phyloP scores from a whole-genome alignment of 163 green algal species.

The Scenedesmus sp. region DNA sequence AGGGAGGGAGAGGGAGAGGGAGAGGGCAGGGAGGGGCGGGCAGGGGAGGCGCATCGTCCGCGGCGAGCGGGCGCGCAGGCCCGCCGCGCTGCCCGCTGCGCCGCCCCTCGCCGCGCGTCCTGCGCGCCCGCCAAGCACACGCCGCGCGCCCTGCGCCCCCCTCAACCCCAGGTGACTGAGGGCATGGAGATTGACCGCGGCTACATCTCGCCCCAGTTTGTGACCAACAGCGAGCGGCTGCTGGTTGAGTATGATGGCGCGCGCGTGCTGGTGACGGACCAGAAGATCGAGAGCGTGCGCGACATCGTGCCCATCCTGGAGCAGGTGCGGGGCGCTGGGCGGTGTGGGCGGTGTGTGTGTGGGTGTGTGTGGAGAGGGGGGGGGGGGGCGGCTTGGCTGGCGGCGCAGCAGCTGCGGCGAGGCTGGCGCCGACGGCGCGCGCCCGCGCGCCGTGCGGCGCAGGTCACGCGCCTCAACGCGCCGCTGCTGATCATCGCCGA shows the following conservation, averaged over 20 bases:
- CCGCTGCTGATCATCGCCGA: conserved; percentile 95
- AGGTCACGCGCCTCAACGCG: conserved; percentile 80
- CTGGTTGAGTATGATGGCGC: conserved; percentile 87
- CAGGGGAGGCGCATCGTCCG: too few relatives aligned
- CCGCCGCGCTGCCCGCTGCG: too few relatives aligned
- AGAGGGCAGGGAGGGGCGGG: too few relatives aligned
- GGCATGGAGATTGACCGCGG: conserved; percentile 99
- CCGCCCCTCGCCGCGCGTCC: too few relatives aligned
- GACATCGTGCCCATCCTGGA: conserved; percentile 76
- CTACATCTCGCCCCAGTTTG: conserved; percentile 98
- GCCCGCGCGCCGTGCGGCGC: conserved; percentile 54
- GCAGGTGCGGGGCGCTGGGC: conserved; percentile 54
- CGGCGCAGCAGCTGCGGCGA: too few relatives aligned
- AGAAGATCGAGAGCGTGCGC: conserved; percentile 65
- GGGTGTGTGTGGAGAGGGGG: too few relatives aligned
- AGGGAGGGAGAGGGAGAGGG: too few relatives aligned
- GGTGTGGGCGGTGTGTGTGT: too few relatives aligned
- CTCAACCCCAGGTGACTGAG: conserved; percentile 90
- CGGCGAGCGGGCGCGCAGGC: too few relatives aligned
- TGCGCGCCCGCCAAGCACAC: too few relatives aligned
- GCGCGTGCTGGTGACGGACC: conserved; percentile 42
- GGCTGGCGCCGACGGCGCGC: too few relatives aligned
- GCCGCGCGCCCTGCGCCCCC: background rate
- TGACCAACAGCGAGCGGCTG: conserved; percentile 95
- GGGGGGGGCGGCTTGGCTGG: too few relatives aligned